Evolutionary conservation across 2,329 filamentous ascomycete genomes (phyloP).

Genomic region (Scedosporium aurantiacum): DNA sequence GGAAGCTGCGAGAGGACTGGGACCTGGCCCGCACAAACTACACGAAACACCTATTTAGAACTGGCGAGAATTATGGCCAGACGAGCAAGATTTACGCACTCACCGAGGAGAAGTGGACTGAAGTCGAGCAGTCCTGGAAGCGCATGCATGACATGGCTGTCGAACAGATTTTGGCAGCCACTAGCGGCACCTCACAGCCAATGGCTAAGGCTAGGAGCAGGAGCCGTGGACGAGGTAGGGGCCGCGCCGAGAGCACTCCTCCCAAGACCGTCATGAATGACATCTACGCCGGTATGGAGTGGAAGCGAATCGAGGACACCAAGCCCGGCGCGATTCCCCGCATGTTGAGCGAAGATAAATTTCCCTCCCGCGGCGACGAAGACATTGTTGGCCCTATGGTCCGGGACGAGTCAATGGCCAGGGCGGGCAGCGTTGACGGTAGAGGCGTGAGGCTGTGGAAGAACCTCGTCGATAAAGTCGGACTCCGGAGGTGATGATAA

Average conservation of each 20-base stretch:
- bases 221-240: conserved; percentile 25
- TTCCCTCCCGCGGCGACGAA: conserved; percentile 76
- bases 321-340: conserved; percentile 56
- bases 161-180: conserved; percentile 31
- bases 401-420: conserved; percentile 42
- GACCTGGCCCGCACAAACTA: conserved; percentile 74
- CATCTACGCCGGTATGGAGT: conserved; percentile 30
- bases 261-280: conserved; percentile 22
- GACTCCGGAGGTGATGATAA: neutral
- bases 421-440: conserved; percentile 32
- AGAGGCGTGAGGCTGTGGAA: conserved; percentile 33
- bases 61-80: conserved; percentile 78
- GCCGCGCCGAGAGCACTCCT: conserved; percentile 30
- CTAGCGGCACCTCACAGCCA: conserved; percentile 18
- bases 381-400: conserved; percentile 93
- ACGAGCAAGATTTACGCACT: conserved; percentile 81
- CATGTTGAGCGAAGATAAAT: conserved; percentile 67
- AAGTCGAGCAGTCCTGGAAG: conserved; percentile 67
- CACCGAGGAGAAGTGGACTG: conserved; percentile 81
- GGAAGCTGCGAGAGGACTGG: conserved; percentile 67
- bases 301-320: conserved; percentile 38
- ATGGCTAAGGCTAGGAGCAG: conserved; percentile 19
- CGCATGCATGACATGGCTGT: conserved; percentile 55
- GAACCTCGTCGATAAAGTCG: conserved; percentile 3
- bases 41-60: conserved; percentile 77